A percentile compares a stretch with the other conserved stretches of the same genome.
phyloP scores from a whole-genome alignment of 768 basidiomycete species.

The Tylopilus sp. region DNA sequence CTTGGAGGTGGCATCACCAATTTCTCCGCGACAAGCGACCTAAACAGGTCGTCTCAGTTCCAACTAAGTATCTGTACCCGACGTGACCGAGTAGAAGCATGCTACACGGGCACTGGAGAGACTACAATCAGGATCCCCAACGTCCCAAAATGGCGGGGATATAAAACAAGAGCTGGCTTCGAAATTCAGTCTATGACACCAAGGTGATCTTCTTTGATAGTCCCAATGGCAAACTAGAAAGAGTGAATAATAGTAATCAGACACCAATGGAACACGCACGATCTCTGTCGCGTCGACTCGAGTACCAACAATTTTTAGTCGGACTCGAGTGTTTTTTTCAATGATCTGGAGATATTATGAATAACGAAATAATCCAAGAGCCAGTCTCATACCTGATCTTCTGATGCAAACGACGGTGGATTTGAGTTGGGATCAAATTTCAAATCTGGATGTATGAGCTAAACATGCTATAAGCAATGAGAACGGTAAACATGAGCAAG shows the following conservation, averaged over 20 bases:
- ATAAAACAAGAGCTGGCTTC: background rate
- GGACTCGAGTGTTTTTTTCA: constrained; percentile 87
- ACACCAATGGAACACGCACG: constrained; percentile 44
- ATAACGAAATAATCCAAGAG: background rate
- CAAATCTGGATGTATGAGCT: constrained; percentile 95
- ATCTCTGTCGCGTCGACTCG: constrained; percentile 98
- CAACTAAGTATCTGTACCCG: background rate
- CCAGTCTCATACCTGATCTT: constrained; percentile 63
- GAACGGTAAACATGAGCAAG: constrained; percentile 6
- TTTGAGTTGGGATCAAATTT: constrained; percentile 94
- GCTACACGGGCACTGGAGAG: background rate
- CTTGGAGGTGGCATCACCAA: background rate
- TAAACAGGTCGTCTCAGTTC: background rate
- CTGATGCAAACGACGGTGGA: constrained; percentile 93
- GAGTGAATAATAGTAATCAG: constrained; percentile 1
- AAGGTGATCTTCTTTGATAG: constrained; percentile 96
- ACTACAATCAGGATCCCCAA: constrained; percentile 4
- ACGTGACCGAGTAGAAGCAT: background rate
- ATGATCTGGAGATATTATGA: constrained; percentile 57
- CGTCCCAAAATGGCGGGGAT: background rate
- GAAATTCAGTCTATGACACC: constrained; percentile 75
- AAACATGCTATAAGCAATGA: constrained; percentile 6
- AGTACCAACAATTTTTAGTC: constrained; percentile 97
- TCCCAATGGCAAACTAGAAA: constrained; percentile 91
- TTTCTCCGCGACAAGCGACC: background rate